Percentiles rank a stretch among this genome's conserved stretches.
phyloP scores from a whole-genome alignment of 768 basidiomycete genomes.

The Multifurca ochricompacta region DNA sequence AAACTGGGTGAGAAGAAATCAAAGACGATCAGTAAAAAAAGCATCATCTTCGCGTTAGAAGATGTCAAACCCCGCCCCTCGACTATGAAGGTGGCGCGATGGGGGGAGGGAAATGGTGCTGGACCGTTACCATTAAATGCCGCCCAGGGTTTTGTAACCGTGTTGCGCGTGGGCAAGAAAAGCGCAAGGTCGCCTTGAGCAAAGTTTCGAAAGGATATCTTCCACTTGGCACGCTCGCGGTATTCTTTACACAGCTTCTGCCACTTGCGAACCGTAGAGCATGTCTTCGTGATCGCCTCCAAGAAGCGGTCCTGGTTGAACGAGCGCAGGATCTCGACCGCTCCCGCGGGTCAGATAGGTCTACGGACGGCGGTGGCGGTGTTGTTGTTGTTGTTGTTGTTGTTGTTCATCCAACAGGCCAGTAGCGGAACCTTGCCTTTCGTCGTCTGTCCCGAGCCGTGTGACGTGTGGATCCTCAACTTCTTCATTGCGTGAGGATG shows the following conservation, averaged over 20 bases:
- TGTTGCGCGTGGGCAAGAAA: conserved; percentile 92
- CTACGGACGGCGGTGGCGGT: conserved; percentile 52
- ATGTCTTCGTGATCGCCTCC: conserved; percentile 72
- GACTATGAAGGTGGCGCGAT: too few relatives aligned
- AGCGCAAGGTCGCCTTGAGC: conserved; percentile 88
- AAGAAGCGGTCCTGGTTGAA: conserved; percentile 82
- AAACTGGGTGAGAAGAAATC: conserved; percentile 46
- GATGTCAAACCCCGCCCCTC: background rate
- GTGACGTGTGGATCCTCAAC: background rate
- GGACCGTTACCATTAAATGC: conserved; percentile 99
- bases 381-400: too few relatives aligned
- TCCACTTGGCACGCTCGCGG: conserved; percentile 84
- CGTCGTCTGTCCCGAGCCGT: conserved; percentile 21
- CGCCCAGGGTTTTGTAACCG: conserved; percentile 88
- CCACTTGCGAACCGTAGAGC: conserved; percentile 87
- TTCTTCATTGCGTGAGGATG: conserved; percentile 34
- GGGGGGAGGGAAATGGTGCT: conserved; percentile 23
- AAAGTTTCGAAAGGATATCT: conserved; percentile 93
- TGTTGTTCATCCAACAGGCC: conserved; percentile 46
- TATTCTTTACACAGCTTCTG: conserved; percentile 96
- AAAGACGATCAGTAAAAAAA: background rate
- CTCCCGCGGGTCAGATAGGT: conserved; percentile 63
- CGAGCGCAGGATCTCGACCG: conserved; percentile 58
- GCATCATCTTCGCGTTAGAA: background rate
- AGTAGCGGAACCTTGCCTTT: conserved; percentile 45